Base-by-base conservation (phyloP, 768 basidiomycete species). In the Amanita muscaria region DNA sequence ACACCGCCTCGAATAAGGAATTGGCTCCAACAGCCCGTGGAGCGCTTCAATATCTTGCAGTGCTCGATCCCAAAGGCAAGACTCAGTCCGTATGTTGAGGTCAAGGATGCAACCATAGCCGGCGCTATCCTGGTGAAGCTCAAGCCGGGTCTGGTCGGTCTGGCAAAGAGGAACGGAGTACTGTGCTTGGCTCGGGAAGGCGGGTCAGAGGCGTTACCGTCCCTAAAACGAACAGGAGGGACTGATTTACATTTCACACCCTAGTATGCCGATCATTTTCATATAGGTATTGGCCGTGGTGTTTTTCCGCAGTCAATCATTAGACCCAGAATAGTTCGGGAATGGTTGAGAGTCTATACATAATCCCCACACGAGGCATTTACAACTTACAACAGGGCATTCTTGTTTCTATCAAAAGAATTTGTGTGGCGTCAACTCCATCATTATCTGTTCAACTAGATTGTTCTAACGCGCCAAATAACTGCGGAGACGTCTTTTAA, bases 291-390 rank as follows among this genome's bases (percentile, higher is more conserved):
- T n/a, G 33, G 42, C 22, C 48, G 30, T 48, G 87, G 80, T 56
- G 90, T 5, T 91, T 90, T 64, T 86, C 88, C 2, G 73, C 70
- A n/a, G n/a, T n/a, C n/a, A n/a, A n/a, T n/a, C n/a, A n/a, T n/a
- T n/a, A n/a, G n/a, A n/a, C n/a, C n/a, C n/a, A n/a, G n/a, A n/a
- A n/a, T n/a, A n/a, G n/a, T n/a, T n/a, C n/a, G n/a, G n/a, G n/a
- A n/a, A n/a, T n/a, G n/a, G n/a, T n/a, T n/a, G n/a, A n/a, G n/a
- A n/a, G n/a, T n/a, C n/a, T n/a, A n/a, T n/a, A n/a, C n/a, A n/a
- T n/a, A n/a, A n/a, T n/a, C n/a, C n/a, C n/a, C n/a, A n/a, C n/a
- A n/a, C n/a, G n/a, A n/a, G n/a, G n/a, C n/a, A n/a, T n/a, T n/a
- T n/a, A n/a, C n/a, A n/a, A n/a, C n/a, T n/a, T n/a, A n/a, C n/a